These are phyloP conservation scores for Tetrastigma voinierianum DNA, from an alignment of 164 flowering plant species.

Conservation along the genomic window DNA sequence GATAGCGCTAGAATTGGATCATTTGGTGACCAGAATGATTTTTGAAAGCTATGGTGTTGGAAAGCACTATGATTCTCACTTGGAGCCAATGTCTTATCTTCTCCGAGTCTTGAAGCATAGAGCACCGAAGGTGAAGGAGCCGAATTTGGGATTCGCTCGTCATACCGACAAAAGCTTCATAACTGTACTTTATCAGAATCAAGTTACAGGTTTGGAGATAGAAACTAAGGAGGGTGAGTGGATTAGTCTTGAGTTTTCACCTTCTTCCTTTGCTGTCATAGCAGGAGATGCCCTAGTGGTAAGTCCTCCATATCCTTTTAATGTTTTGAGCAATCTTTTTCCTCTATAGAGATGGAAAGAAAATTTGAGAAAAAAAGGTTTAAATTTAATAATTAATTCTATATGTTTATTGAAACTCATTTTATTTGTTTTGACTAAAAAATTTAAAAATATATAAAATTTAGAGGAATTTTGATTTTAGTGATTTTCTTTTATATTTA, in stretches of 20 bases:
- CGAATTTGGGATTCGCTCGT: slow-evolving; percentile 12
- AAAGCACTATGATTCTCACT: slow-evolving; percentile 16
- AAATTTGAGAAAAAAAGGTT: no score
- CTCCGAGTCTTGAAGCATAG: slow-evolving; percentile 29
- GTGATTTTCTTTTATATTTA: no score
- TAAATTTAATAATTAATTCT: no score
- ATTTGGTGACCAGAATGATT: slow-evolving; percentile 22
- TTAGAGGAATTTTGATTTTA: no score
- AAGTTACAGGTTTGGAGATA: slow-evolving; percentile 24
- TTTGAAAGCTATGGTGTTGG: slow-evolving; percentile 31
- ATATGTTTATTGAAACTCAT: no score
- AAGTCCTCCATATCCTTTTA: no score
- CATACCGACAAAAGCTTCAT: slow-evolving; percentile 33
- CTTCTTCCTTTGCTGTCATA: slow-evolving; percentile 25
- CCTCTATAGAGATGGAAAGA: no score
- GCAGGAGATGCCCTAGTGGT: slow-evolving; percentile 31
- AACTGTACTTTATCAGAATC: slow-evolving; percentile 29
- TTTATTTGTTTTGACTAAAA: no score
- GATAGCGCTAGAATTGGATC: slow-evolving; percentile 15
- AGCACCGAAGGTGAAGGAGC: slow-evolving; percentile 17
- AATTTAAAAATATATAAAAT: no score
- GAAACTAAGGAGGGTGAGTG: slow-evolving; percentile 23
- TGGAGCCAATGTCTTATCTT: slow-evolving; percentile 19
- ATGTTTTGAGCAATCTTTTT: no score
- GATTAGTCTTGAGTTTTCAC: slow-evolving; percentile 23